Evolutionary conservation across 192 early-diverging fungal species (phyloP).

Genomic region (Physocladia obscura): DNA sequence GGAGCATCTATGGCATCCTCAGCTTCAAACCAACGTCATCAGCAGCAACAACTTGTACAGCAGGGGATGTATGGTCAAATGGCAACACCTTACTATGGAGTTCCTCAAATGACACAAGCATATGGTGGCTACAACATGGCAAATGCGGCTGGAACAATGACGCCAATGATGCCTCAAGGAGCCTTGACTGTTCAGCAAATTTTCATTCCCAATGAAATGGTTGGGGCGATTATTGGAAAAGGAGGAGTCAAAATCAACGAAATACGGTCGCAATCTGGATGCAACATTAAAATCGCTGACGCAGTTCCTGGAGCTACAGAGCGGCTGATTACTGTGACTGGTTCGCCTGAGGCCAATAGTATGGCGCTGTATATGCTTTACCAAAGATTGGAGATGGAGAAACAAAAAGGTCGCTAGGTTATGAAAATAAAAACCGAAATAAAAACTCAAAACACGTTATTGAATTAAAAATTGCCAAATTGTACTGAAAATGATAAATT

Average conservation of each 20-base stretch:
- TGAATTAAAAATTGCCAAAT: too few relatives aligned
- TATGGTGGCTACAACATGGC: neutral
- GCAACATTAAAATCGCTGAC: conserved; percentile 84
- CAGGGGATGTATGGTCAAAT: conserved; percentile 15
- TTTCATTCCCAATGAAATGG: conserved; percentile 91
- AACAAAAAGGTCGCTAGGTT: conserved; percentile 15
- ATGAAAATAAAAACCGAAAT: neutral
- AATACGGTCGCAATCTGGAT: conserved; percentile 43
- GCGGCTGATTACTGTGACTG: conserved; percentile 89
- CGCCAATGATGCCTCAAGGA: conserved; percentile 31
- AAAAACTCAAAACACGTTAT: too few relatives aligned
- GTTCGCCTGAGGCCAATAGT: conserved; percentile 82
- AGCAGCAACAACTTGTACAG: neutral
- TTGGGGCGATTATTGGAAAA: conserved; percentile 97
- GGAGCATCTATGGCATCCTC: neutral
- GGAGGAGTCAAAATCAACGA: conserved; percentile 65
- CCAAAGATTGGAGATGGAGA: conserved; percentile 83
- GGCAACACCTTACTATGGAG: conserved; percentile 6
- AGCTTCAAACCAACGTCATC: neutral
- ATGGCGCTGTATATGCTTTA: conserved; percentile 90
- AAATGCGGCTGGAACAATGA: conserved; percentile 11
- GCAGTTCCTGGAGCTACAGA: conserved; percentile 78
- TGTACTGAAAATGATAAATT: neutral
- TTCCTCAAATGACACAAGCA: neutral
- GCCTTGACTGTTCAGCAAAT: conserved; percentile 73